Percentiles rank a stretch among this genome's conserved stretches.
phyloP scores from a whole-genome alignment of 306 rosid genomes.

The Chamaecrista fasciculata region DNA sequence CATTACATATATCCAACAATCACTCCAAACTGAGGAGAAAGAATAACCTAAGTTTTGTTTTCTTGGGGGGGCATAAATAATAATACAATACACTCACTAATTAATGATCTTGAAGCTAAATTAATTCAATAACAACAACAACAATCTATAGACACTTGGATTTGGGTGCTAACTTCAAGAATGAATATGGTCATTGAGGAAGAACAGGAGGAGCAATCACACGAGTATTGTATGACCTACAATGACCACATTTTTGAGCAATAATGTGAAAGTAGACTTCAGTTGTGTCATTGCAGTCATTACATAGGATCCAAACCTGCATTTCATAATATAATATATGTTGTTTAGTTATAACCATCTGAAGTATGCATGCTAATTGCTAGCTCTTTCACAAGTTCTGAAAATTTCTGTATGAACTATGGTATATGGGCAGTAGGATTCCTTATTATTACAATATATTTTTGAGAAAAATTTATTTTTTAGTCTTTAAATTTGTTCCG shows the following conservation, averaged over 20 bases:
- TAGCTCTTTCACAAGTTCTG: not conserved
- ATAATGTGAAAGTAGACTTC: slow-evolving; percentile 84
- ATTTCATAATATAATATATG: not conserved
- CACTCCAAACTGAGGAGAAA: slow-evolving; percentile 34
- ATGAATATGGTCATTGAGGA: slow-evolving; percentile 53
- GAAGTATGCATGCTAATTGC: not conserved
- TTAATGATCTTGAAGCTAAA: slow-evolving; percentile 24
- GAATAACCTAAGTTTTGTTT: slow-evolving; percentile 32
- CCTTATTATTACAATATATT: not conserved
- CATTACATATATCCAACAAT: too few species aligned
- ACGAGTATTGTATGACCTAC: slow-evolving; percentile 91
- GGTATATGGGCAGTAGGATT: not conserved
- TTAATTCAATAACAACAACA: slow-evolving; percentile 26
- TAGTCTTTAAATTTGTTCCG: too few species aligned
- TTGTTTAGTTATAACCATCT: slow-evolving; percentile 6
- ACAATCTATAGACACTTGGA: slow-evolving; percentile 3
- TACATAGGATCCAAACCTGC: slow-evolving; percentile 98
- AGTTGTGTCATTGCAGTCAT: slow-evolving; percentile 92
- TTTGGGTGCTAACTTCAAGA: slow-evolving; percentile 1
- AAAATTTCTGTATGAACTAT: not conserved
- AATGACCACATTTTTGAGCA: slow-evolving; percentile 93
- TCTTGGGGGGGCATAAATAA: not conserved
- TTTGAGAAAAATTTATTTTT: too few species aligned
- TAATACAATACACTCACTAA: too few species aligned
- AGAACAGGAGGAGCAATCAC: slow-evolving; percentile 88